Conservation (phyloP, 257 asterid species). For the Verbascum thapsus region DNA sequence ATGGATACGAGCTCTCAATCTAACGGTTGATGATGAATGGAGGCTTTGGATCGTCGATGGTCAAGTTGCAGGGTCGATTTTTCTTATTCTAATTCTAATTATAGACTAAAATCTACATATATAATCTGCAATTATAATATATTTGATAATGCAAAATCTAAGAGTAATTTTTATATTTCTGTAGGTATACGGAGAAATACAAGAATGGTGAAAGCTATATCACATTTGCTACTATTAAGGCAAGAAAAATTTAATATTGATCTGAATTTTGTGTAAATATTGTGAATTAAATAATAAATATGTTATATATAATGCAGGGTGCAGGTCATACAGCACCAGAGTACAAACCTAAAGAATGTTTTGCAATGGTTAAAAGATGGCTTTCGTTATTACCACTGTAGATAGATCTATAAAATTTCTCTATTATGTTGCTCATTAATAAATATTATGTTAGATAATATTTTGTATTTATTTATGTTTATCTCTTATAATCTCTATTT, state of each 20-base stretch:
- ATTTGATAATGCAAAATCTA: too few relatives aligned
- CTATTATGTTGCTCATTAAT: too few relatives aligned
- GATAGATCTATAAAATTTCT: too few relatives aligned
- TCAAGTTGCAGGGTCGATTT: conserved; percentile 54
- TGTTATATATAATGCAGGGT: conserved; percentile 24
- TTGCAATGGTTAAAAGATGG: conserved; percentile 27
- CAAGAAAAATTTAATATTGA: conserved; percentile 8
- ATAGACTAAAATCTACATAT: too few relatives aligned
- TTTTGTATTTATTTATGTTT: too few relatives aligned
- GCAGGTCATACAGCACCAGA: conserved; percentile 33
- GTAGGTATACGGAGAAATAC: conserved; percentile 41
- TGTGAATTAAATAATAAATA: neutral
- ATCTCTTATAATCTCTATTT: too few relatives aligned
- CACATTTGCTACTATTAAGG: conserved; percentile 54
- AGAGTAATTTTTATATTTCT: too few relatives aligned
- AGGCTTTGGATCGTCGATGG: conserved; percentile 45
- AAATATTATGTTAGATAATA: too few relatives aligned
- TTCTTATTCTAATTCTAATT: neutral
- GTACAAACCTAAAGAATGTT: conserved; percentile 20
- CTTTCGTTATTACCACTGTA: neutral
- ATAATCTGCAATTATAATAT: neutral
- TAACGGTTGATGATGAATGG: conserved; percentile 43
- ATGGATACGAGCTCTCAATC: conserved; percentile 42
- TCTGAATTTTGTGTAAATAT: neutral
- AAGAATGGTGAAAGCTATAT: conserved; percentile 28